These are phyloP conservation scores for Senna tora DNA, from an alignment of 306 rosid genomes.

Conservation along the genomic window DNA sequence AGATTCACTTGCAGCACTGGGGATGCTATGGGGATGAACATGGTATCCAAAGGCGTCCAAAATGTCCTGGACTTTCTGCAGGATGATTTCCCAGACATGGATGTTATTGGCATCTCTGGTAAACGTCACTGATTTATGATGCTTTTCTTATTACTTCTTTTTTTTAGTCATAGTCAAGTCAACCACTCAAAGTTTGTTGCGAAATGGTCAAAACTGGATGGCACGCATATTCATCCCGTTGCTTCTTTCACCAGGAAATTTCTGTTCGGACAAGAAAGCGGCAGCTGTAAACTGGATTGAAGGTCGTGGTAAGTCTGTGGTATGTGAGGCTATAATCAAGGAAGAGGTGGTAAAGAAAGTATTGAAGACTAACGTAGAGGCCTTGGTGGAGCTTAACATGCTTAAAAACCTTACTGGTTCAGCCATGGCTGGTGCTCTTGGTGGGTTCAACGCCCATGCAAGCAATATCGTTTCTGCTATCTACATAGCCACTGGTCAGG, in stretches of 20 bases:
- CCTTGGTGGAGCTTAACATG: conserved; percentile 89
- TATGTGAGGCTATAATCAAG: conserved; percentile 78
- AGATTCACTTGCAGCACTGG: conserved; percentile 86
- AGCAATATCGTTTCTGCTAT: conserved; percentile 84
- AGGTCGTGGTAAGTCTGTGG: conserved; percentile 89
- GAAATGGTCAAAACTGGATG: background rate
- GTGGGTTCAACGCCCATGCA: conserved; percentile 96
- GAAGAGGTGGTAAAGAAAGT: conserved; percentile 83
- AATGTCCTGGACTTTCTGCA: conserved; percentile 76
- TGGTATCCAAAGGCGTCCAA: conserved; percentile 94
- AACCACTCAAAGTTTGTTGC: background rate
- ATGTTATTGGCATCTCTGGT: conserved; percentile 87
- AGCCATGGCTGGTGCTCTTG: conserved; percentile 91
- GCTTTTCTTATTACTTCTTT: background rate
- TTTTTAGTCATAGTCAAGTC: background rate
- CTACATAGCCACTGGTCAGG: conserved; percentile 92
- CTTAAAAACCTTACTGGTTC: conserved; percentile 91
- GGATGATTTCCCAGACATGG: conserved; percentile 84
- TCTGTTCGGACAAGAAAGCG: conserved; percentile 91
- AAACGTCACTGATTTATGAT: background rate
- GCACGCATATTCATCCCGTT: background rate
- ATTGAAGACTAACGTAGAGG: conserved; percentile 73
- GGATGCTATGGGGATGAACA: conserved; percentile 99
- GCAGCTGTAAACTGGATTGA: conserved; percentile 95
- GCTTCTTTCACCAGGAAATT: conserved; percentile 52